A percentile compares a stretch with the other conserved stretches of the same genome.
These are phyloP conservation scores for Cucumis hystrix DNA, from an alignment of 306 rosid species.

Conservation along the genomic window DNA sequence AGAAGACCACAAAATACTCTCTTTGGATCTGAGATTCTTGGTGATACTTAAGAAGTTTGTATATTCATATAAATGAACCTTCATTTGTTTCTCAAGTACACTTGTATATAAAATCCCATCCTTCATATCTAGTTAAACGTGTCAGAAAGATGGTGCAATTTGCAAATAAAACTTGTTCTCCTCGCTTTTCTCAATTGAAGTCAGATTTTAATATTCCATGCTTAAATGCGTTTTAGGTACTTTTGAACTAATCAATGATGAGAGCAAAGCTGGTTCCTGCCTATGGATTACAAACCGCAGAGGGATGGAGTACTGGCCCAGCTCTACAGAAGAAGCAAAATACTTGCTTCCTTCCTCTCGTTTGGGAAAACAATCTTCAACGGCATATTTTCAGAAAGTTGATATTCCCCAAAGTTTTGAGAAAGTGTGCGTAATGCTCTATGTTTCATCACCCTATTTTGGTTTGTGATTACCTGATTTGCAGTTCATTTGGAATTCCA, in stretches of 20 bases:
- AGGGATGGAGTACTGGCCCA: slow-evolving; percentile 93
- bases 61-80: not conserved
- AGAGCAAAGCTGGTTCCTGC: slow-evolving; percentile 84
- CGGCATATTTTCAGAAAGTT: slow-evolving; percentile 29
- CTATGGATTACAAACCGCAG: slow-evolving; percentile 88
- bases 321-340: slow-evolving; percentile 56
- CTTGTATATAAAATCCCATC: not conserved
- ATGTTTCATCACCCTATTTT: not conserved
- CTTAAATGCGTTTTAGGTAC: slow-evolving; percentile 44
- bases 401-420: slow-evolving; percentile 63
- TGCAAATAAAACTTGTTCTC: not conserved
- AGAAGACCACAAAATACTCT: not conserved
- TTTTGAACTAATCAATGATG: slow-evolving; percentile 75
- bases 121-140: not conserved
- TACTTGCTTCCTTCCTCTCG: slow-evolving; percentile 24
- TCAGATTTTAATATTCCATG: slow-evolving; percentile 15
- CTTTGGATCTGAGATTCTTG: not conserved
- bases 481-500: not conserved
- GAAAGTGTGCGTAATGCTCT: slow-evolving; percentile 49
- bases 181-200: not conserved
- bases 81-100: not conserved
- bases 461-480: not conserved
- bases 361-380: slow-evolving; percentile 26
- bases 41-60: not conserved
- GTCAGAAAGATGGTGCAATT: not conserved